Conservation (phyloP, 2,329 filamentous ascomycete genomes). For the Aspergillus puulaauensis region DNA sequence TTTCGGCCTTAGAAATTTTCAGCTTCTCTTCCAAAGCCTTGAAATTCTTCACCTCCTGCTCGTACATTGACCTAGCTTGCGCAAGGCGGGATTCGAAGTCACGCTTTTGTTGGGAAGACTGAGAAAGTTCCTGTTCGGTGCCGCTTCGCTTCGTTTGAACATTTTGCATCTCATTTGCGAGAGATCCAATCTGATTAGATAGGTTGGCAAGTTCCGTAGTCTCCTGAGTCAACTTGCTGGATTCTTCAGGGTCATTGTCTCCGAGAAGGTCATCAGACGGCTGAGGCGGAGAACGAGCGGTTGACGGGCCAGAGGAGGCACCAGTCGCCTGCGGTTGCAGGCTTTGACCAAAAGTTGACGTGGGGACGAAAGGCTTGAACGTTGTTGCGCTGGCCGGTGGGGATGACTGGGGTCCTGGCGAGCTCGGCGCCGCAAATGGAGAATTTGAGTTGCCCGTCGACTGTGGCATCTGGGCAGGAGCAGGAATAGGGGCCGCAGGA, state of each 20-base stretch:
- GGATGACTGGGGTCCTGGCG: constrained; percentile 42
- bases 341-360: constrained; percentile 85
- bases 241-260: constrained; percentile 83
- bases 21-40: constrained; percentile 83
- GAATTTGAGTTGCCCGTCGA: constrained; percentile 70
- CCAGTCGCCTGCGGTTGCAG: constrained; percentile 77
- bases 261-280: constrained; percentile 82
- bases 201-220: constrained; percentile 92
- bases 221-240: constrained; percentile 83
- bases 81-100: constrained; percentile 87
- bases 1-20: constrained; percentile 72
- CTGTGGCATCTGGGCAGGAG: constrained; percentile 61
- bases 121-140: constrained; percentile 78
- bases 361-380: constrained; percentile 90
- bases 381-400: constrained; percentile 46
- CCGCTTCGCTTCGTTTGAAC: constrained; percentile 77
- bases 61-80: constrained; percentile 83
- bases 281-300: constrained; percentile 46
- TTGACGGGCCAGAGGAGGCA: constrained; percentile 44
- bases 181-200: constrained; percentile 88
- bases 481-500: constrained; percentile 49
- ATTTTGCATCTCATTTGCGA: constrained; percentile 92
- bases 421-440: constrained; percentile 57
- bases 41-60: constrained; percentile 87
- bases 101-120: constrained; percentile 81